Conservation (phyloP, 139 green algal species). For the Parachlorella kessleri region DNA sequence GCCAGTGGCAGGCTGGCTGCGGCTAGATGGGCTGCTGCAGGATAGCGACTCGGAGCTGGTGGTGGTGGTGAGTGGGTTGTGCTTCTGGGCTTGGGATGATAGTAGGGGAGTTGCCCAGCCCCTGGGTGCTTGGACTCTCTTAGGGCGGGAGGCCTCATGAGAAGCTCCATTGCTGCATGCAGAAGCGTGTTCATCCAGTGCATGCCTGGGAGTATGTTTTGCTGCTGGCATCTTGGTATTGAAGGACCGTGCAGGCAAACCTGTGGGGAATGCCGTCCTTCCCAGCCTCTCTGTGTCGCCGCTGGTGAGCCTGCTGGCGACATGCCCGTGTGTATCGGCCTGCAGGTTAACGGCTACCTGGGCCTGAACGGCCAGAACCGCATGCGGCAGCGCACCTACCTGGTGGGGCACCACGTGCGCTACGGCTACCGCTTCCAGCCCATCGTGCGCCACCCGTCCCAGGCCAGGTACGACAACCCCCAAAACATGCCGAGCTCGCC, state of each 20-base stretch:
- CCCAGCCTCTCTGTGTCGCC: neutral
- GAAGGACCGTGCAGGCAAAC: no score
- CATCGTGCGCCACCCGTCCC: conserved; percentile 49
- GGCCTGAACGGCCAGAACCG: conserved; percentile 44
- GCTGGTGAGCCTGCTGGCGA: no score
- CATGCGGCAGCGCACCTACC: conserved; percentile 57
- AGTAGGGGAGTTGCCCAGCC: no score
- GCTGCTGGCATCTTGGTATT: no score
- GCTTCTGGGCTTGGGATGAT: no score
- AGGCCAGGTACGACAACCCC: conserved; percentile 16
- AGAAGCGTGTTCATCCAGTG: no score
- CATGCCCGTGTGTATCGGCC: no score
- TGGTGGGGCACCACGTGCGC: conserved; percentile 46
- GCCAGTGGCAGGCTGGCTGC: conserved; percentile 25
- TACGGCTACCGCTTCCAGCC: conserved; percentile 42
- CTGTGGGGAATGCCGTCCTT: neutral
- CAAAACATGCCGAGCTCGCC: no score
- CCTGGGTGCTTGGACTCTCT: no score
- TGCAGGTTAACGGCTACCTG: conserved; percentile 59
- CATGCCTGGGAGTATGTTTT: no score
- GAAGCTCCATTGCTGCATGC: no score
- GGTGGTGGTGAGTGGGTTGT: conserved; percentile 46
- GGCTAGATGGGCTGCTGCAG: conserved; percentile 26
- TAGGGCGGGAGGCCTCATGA: no score
- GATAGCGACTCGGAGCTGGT: conserved; percentile 64